phyloP scores from a whole-genome alignment of 257 asterid species.

The Fraxinus anomala region DNA sequence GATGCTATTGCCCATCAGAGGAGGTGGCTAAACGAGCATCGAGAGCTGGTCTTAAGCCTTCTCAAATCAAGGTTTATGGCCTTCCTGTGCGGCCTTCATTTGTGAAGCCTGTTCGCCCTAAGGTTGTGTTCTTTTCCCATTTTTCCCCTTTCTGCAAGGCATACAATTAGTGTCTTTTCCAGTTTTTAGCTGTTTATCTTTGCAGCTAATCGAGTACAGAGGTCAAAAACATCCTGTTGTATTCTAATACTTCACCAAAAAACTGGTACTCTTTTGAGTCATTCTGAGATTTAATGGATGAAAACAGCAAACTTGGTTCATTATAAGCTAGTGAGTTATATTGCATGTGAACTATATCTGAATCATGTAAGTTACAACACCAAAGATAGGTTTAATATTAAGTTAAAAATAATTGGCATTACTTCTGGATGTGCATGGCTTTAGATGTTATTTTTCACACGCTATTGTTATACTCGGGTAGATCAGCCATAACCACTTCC shows the following conservation, averaged over 20 bases:
- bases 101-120: conserved; percentile 77
- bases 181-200: background rate
- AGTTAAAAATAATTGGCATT: background rate
- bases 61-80: conserved; percentile 89
- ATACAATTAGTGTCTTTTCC: background rate
- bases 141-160: background rate
- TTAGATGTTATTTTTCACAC: conserved; percentile 2
- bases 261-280: background rate
- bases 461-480: no score
- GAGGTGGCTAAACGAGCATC: conserved; percentile 93
- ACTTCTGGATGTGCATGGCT: background rate
- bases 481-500: no score
- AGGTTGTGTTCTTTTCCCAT: conserved; percentile 49
- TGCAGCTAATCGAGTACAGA: background rate
- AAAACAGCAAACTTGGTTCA: background rate
- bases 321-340: background rate
- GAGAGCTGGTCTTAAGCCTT: conserved; percentile 81
- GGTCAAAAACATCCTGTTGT: background rate
- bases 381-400: no score
- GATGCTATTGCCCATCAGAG: conserved; percentile 96
- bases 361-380: background rate
- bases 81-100: conserved; percentile 98
- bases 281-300: background rate
- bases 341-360: background rate
- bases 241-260: background rate